These are phyloP conservation scores for Podaxis carcinomalis DNA, from an alignment of 768 basidiomycete genomes.

Conservation along the genomic window DNA sequence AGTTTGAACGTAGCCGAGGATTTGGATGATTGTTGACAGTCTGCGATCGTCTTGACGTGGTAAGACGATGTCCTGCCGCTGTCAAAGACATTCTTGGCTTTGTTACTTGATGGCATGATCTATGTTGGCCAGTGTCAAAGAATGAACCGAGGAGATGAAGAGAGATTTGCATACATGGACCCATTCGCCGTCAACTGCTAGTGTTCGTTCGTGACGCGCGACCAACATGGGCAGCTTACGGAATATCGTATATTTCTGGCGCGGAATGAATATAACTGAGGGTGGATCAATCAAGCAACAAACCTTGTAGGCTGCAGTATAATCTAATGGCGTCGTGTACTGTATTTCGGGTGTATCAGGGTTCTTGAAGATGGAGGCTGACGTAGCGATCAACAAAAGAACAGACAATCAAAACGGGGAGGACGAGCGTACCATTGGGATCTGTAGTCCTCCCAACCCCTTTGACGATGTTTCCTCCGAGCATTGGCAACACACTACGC, in stretches of 20 bases:
- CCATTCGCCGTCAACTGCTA: slow-evolving; percentile 95
- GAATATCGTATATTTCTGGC: slow-evolving; percentile 85
- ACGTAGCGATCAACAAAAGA: neutral
- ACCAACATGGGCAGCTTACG: slow-evolving; percentile 95
- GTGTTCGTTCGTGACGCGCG: slow-evolving; percentile 81
- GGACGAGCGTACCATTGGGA: slow-evolving; percentile 70
- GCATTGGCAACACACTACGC: slow-evolving; percentile 66
- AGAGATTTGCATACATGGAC: slow-evolving; percentile 58
- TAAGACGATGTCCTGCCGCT: slow-evolving; percentile 89
- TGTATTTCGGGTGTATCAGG: slow-evolving; percentile 67
- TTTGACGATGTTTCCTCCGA: slow-evolving; percentile 66
- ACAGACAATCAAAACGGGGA: neutral
- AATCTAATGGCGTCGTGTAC: slow-evolving; percentile 65
- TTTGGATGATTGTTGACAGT: slow-evolving; percentile 81
- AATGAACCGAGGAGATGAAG: neutral
- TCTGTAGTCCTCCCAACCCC: slow-evolving; percentile 74
- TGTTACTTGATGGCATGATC: slow-evolving; percentile 87
- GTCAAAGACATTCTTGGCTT: slow-evolving; percentile 78
- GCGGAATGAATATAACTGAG: neutral
- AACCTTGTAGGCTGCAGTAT: slow-evolving; percentile 84
- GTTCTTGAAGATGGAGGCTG: slow-evolving; percentile 92
- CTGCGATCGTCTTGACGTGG: slow-evolving; percentile 82
- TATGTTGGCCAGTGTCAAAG: slow-evolving; percentile 25
- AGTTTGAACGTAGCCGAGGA: slow-evolving; percentile 84
- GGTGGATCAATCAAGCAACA: slow-evolving; percentile 4